Base-by-base conservation (phyloP, 306 rosid species). In the Trichosanthes truncata region DNA sequence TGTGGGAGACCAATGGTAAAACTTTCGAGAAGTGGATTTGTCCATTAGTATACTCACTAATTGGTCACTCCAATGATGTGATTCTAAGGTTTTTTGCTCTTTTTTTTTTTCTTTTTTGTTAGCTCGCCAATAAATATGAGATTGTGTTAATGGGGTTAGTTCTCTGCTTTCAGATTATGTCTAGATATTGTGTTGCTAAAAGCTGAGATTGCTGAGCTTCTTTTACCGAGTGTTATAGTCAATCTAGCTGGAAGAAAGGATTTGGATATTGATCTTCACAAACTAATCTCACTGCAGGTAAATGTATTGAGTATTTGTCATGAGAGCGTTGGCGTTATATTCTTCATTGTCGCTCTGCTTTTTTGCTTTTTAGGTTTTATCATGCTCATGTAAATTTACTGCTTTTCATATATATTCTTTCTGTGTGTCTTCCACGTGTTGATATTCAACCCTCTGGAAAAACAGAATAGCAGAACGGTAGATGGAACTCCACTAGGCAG, bases 171-270 rank as follows among this genome's bases (percentile, higher is more conserved):
- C 96, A 94, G 98, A 84, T 91, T 94, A 81, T 94, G 96, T 85
- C 94, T 90, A 84, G 97, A 94, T 85, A 85, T 94, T 81, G 87
- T 89, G 51, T 60, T 87, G 82, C 81, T 83, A 66, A 90, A 92
- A 92, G 92, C 94, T 83, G 97, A 94, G 85, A 87, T 87, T 81
- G 94, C 98, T 23, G 97, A 94, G 89, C 92, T 94, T 68, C 89
- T 94, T 65, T 85, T 92, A 81, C 94, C 98, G 46, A 78, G 89
- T 86, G 83, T 92, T 71, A 79, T 90, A 72, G 97, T 94, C 79
- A 88, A 94, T 85, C 83, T 94, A 38, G 85, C 97, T 78, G 85
- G 96, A 74, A 89, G 94, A 89, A 92, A 87, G 81, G 93, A 90
- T 80, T 48, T 87, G 65, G 96, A 85, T 49, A 80, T 89, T 78